Conservation (phyloP, 495 filamentous ascomycete species). For the Diplogelasinospora grovesii region DNA sequence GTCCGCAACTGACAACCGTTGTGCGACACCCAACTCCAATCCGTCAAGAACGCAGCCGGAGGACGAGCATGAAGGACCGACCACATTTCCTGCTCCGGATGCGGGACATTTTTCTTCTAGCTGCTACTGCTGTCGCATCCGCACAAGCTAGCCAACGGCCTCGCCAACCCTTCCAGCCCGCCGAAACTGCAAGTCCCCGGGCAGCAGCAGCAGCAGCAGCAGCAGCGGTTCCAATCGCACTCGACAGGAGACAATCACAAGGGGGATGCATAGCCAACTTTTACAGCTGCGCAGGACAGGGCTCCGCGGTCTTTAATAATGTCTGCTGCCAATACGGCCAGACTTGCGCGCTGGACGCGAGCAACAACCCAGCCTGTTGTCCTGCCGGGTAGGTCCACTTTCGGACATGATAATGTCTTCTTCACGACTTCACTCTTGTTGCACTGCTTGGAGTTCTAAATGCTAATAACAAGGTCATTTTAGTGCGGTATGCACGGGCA, state of each 20-base stretch:
- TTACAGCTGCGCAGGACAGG: conserved; percentile 36
- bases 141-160: conserved; percentile 12
- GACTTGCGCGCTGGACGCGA: conserved; percentile 34
- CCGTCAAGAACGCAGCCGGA: too few relatives aligned
- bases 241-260: conserved; percentile 12
- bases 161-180: conserved; percentile 24
- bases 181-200: conserved; percentile 22
- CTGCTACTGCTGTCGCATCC: conserved; percentile 7
- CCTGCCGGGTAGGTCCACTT: conserved; percentile 31
- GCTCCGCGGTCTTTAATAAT: conserved; percentile 30
- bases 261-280: conserved; percentile 30
- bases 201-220: too few relatives aligned
- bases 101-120: conserved; percentile 3
- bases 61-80: background rate
- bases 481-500: conserved; percentile 42
- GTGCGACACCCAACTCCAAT: too few relatives aligned
- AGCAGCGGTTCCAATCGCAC: too few relatives aligned
- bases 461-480: background rate
- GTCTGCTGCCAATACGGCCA: conserved; percentile 42
- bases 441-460: too few relatives aligned
- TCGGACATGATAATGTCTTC: too few relatives aligned
- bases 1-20: too few relatives aligned
- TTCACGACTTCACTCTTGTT: too few relatives aligned
- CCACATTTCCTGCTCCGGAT: background rate
- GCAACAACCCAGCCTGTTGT: conserved; percentile 39